A percentile compares a stretch with the other conserved stretches of the same genome.
Conservation (phyloP, 75 land plant species). For the Pinus albicaulis region DNA sequence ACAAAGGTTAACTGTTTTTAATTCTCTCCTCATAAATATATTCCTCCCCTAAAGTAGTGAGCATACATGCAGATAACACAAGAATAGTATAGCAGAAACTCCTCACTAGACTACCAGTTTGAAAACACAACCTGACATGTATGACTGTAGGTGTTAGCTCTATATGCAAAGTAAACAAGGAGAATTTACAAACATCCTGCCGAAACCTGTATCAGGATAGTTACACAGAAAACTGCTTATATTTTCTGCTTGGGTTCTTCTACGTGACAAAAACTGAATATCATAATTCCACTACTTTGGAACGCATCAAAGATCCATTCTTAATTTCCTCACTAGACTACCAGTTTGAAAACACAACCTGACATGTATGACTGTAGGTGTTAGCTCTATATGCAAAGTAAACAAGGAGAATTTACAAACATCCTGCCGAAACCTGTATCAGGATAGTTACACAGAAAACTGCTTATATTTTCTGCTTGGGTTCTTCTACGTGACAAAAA, state of each 20-base stretch:
- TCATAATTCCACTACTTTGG: too few species aligned
- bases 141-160: not conserved
- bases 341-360: too few species aligned
- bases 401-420: not conserved
- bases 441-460: not conserved
- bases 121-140: too few species aligned
- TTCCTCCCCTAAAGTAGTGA: not conserved
- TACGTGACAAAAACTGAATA: not conserved
- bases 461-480: not conserved
- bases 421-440: not conserved
- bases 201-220: not conserved
- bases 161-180: not conserved
- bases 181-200: constrained; percentile 2
- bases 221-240: not conserved
- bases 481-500: not conserved
- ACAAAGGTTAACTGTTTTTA: not conserved
- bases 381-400: not conserved
- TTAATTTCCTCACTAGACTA: too few species aligned
- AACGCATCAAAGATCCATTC: too few species aligned
- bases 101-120: too few species aligned
- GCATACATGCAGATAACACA: not conserved
- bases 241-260: not conserved
- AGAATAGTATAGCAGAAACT: not conserved
- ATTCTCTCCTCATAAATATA: not conserved
- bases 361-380: too few species aligned